Conservation (phyloP, 192 early-diverging fungal species). For the Coemansia sp. region DNA sequence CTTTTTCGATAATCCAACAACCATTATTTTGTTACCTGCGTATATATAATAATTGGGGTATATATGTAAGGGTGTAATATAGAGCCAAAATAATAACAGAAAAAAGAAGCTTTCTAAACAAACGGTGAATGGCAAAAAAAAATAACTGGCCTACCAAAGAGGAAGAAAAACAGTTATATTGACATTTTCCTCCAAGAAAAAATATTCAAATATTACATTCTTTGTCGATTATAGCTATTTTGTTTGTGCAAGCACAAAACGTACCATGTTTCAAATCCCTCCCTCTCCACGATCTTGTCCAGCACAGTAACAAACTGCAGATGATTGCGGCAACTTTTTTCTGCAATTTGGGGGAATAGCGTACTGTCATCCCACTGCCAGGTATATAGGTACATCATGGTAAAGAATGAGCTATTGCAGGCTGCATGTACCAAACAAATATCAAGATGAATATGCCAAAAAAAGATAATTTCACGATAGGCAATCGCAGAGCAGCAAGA, state of each 20-base stretch:
- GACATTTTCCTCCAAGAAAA: background rate
- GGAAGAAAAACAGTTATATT: constrained; percentile 5
- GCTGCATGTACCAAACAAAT: too few relatives aligned
- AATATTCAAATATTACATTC: background rate
- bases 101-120: background rate
- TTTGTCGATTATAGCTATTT: background rate
- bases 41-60: background rate
- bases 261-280: background rate
- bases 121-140: background rate
- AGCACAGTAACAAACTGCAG: background rate
- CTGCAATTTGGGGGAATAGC: background rate
- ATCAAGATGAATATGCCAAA: background rate
- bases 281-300: background rate
- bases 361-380: too few relatives aligned
- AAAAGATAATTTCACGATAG: background rate
- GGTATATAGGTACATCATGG: too few relatives aligned
- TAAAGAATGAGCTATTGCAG: background rate
- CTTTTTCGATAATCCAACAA: constrained; percentile 23
- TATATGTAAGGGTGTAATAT: background rate
- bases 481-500: background rate
- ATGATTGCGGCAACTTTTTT: background rate
- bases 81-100: background rate
- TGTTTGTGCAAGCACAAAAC: background rate
- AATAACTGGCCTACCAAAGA: background rate
- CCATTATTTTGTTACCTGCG: constrained; percentile 12